phyloP scores from a whole-genome alignment of 768 basidiomycete species.

The Phallus indusiatus region DNA sequence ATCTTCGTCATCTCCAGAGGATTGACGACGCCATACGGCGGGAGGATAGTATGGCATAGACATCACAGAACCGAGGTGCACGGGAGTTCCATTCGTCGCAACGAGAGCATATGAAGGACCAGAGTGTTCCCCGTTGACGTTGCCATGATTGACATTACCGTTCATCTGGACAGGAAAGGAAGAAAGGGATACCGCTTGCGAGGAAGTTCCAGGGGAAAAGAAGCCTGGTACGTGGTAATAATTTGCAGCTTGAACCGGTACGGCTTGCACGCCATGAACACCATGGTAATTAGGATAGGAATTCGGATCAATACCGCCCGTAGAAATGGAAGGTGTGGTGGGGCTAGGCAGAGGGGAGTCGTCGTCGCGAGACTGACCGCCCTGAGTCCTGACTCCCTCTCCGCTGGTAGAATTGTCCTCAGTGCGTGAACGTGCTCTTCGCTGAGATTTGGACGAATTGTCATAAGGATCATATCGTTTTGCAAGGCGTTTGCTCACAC shows the following conservation, averaged over 20 bases:
- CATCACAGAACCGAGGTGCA: not conserved
- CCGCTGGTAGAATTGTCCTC: not conserved
- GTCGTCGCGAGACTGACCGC: not conserved
- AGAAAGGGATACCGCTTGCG: not conserved
- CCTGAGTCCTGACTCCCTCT: not conserved
- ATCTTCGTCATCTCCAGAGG: not conserved
- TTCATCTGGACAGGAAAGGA: not conserved
- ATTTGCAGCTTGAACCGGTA: not conserved
- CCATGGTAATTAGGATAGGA: not conserved
- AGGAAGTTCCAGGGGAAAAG: not conserved
- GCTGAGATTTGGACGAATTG: not conserved
- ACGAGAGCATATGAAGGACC: not conserved
- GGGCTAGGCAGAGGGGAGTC: constrained; percentile 1
- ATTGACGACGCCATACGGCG: not conserved
- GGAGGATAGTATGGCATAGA: not conserved
- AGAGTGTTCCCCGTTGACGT: not conserved
- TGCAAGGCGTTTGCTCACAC: constrained; percentile 22
- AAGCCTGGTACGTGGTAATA: not conserved
- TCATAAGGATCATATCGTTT: constrained; percentile 37
- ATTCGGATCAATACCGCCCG: not conserved
- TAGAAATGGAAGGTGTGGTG: not conserved
- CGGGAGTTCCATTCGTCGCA: not conserved
- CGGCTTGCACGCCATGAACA: not conserved
- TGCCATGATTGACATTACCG: not conserved
- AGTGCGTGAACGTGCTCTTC: not conserved